Conservation (phyloP, 495 filamentous ascomycete genomes). For the Gamarada debralockiae region DNA sequence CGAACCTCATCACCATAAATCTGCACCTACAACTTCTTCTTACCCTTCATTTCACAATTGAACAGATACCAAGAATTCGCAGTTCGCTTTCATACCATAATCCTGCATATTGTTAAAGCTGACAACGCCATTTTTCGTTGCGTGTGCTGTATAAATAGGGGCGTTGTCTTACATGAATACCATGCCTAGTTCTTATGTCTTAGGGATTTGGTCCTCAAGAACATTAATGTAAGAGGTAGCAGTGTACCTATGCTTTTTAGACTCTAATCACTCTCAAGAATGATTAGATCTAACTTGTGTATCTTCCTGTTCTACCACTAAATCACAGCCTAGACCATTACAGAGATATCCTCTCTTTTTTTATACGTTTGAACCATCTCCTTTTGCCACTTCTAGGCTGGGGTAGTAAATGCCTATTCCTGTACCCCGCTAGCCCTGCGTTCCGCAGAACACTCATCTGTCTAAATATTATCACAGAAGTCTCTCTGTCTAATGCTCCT, state of each 20-base stretch:
- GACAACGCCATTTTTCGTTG: too few relatives aligned
- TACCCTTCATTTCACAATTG: too few relatives aligned
- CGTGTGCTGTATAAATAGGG: conserved; percentile 14
- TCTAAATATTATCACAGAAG: conserved; percentile 15
- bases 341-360: conserved; percentile 18
- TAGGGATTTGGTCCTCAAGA: conserved; percentile 6
- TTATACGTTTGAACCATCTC: conserved; percentile 11
- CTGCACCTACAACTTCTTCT: too few relatives aligned
- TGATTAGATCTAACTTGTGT: conserved; percentile 7
- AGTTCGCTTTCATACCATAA: too few relatives aligned
- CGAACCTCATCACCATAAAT: too few relatives aligned
- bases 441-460: conserved; percentile 18
- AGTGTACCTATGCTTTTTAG: conserved; percentile 19
- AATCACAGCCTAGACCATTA: too few relatives aligned
- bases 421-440: conserved; percentile 16
- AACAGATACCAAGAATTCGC: too few relatives aligned
- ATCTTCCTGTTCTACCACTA: conserved; percentile 25
- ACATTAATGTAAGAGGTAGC: conserved; percentile 9
- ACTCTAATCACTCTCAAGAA: not conserved
- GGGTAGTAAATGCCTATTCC: too few relatives aligned
- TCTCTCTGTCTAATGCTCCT: conserved; percentile 12
- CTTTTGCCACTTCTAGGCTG: conserved; percentile 14
- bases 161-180: too few relatives aligned
- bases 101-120: too few relatives aligned
- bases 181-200: conserved; percentile 1